Conservation (phyloP, 2,329 filamentous ascomycete species). For the Aspergillus fischeri region DNA sequence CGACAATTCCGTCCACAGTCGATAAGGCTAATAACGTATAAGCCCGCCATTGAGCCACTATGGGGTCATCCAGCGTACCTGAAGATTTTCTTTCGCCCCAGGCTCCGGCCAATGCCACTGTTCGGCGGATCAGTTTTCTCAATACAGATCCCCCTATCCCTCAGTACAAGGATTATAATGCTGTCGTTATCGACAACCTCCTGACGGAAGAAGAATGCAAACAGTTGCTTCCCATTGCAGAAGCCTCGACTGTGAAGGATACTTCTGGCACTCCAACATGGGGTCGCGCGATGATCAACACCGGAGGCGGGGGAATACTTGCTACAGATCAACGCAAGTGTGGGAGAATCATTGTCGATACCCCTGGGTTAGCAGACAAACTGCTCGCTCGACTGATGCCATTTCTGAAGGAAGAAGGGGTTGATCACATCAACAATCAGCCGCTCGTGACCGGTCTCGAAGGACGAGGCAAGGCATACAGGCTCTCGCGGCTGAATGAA, state of each 20-base stretch:
- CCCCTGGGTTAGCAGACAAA: slow-evolving; percentile 56
- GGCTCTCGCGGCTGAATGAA: slow-evolving; percentile 58
- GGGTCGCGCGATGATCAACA: slow-evolving; percentile 66
- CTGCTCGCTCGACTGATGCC: slow-evolving; percentile 57
- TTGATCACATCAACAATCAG: slow-evolving; percentile 35
- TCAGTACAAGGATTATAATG: slow-evolving; percentile 53
- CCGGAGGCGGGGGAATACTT: slow-evolving; percentile 54
- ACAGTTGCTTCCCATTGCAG: slow-evolving; percentile 50
- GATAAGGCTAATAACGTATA: background rate
- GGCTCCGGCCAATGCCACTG: slow-evolving; percentile 43
- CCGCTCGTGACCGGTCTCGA: slow-evolving; percentile 43
- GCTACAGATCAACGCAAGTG: slow-evolving; percentile 61
- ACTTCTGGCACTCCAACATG: slow-evolving; percentile 43
- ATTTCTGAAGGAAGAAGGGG: slow-evolving; percentile 46
- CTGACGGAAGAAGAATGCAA: slow-evolving; percentile 61
- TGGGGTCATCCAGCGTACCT: background rate
- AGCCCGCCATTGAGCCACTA: background rate
- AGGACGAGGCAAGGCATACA: slow-evolving; percentile 38
- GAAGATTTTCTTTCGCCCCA: slow-evolving; percentile 28
- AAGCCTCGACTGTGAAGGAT: slow-evolving; percentile 34
- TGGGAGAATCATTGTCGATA: slow-evolving; percentile 74
- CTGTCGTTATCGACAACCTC: slow-evolving; percentile 61
- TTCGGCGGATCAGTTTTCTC: slow-evolving; percentile 52
- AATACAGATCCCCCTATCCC: slow-evolving; percentile 43
- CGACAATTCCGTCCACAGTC: background rate